These are phyloP conservation scores for Pichia sp. DNA, from an alignment of 1,139 yeast genomes.

Conservation along the genomic window DNA sequence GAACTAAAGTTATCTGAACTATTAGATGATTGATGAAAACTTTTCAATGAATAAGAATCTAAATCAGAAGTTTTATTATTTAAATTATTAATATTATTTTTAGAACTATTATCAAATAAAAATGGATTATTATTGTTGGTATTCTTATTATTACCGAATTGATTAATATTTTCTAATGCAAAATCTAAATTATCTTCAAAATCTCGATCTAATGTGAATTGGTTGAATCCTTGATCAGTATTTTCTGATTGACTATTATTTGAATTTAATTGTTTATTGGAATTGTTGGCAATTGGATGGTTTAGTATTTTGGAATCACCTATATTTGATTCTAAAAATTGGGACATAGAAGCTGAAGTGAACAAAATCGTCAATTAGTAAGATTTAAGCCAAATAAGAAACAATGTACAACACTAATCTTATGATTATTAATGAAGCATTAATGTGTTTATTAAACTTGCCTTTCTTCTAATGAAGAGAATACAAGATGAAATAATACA, in stretches of 20 bases:
- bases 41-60: conserved; percentile 14
- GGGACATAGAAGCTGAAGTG: conserved; percentile 9
- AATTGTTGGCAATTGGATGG: not conserved
- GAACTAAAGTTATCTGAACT: conserved; percentile 7
- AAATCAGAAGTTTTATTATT: conserved; percentile 3
- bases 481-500: too few species aligned
- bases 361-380: too few species aligned
- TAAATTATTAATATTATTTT: conserved; percentile 5
- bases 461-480: too few species aligned
- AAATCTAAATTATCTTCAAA: conserved; percentile 30
- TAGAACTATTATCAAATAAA: conserved; percentile 3
- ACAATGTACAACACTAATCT: too few species aligned
- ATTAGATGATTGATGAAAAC: conserved; percentile 8
- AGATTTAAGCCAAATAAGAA: too few species aligned
- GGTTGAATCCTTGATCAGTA: conserved; percentile 25
- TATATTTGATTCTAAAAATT: conserved; percentile 4
- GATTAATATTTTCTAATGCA: conserved; percentile 27
- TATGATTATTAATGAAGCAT: too few species aligned
- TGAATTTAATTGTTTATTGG: too few species aligned
- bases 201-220: conserved; percentile 25
- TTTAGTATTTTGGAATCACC: conserved; percentile 4
- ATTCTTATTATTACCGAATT: too few species aligned
- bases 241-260: not conserved
- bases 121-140: conserved; percentile 23
- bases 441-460: too few species aligned